phyloP scores from a whole-genome alignment of 495 filamentous ascomycete genomes.

The Aspergillus biplanus region DNA sequence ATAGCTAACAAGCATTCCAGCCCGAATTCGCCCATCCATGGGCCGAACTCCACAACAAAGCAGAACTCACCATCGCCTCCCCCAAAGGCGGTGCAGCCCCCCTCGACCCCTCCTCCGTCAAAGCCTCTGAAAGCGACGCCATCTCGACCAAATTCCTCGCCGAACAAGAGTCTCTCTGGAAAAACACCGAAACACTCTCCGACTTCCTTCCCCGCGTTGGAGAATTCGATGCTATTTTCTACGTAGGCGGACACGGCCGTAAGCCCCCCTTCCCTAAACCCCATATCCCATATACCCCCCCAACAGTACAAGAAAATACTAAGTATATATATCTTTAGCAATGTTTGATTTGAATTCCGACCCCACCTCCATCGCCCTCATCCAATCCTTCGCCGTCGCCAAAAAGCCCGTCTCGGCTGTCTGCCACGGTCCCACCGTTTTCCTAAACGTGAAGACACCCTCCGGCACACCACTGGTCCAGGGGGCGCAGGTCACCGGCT shows the following conservation, averaged over 20 bases:
- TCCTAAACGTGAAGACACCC: conserved; percentile 58
- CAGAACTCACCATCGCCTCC: conserved; percentile 63
- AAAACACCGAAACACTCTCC: conserved; percentile 59
- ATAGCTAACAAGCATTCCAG: conserved; percentile 34
- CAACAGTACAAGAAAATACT: not conserved
- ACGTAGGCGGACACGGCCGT: conserved; percentile 79
- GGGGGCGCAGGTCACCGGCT: conserved; percentile 65
- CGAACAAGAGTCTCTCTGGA: conserved; percentile 60
- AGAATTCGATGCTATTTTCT: conserved; percentile 73
- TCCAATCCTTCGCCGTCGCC: conserved; percentile 61
- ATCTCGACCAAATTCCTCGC: conserved; percentile 55
- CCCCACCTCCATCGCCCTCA: conserved; percentile 54
- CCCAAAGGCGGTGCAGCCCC: conserved; percentile 70
- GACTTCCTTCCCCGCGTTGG: conserved; percentile 52
- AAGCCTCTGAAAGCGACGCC: conserved; percentile 60
- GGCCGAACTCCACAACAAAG: conserved; percentile 57
- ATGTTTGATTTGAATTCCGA: conserved; percentile 64
- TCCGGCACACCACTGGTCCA: conserved; percentile 55
- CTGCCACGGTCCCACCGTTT: conserved; percentile 68
- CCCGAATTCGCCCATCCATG: conserved; percentile 76
- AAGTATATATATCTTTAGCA: conserved; percentile 40
- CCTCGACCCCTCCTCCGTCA: conserved; percentile 66
- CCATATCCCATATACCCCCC: not conserved
- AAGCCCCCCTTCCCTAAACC: conserved; percentile 26
- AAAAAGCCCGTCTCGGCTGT: conserved; percentile 68